Evolutionary conservation across 2,329 filamentous ascomycete genomes (phyloP), one percentile per base, ranked within the genome.

Genomic region (Fusarium sp.): DNA sequence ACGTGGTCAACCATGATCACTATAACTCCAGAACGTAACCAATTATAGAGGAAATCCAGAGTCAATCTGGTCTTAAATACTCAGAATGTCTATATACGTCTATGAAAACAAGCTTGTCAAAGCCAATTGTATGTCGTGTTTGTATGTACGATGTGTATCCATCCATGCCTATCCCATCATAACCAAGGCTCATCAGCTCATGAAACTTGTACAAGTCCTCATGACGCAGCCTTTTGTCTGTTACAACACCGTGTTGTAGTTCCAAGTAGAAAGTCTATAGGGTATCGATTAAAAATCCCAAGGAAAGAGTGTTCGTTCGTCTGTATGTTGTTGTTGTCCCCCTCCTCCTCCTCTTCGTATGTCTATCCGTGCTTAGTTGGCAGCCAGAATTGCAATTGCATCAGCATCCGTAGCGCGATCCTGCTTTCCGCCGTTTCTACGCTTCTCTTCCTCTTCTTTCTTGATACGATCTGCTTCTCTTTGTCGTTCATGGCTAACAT

Each of bases 361-460:
- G 46, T 57, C 63, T 63, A 18, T 32, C 37, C 37, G 25, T 11
- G 21, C 37, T 81, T 71, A 91, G 74, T 87, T 90, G 23, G 89
- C 89, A 25, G 89, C 85, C 66, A 91, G 73, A 49, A 91, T 90
- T 73, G 87, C 87, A 3, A 87, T 88, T 11, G 88, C 88, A 50
- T 89, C 87, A 6, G 87, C 84, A 21, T 86, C 82, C 5, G 83
- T 79, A 54, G 83, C 83, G 61, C 83, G 82, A 61, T 89, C 85
- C 61, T 82, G 81, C 75, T 83, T 85, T 35, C 86, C 87, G 21
- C 82, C 82, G 35, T 84, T 84, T 67, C 79, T 83, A 74, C 80
- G 84, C 47, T 82, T 74, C 61, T 84, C 80, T 72, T 87, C 84
- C 43, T 85, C 85, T 71, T 84, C 81, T 59, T 82, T 83, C 64